A percentile compares a stretch with the other conserved stretches of the same genome.
Conservation (phyloP, 1,139 yeast genomes). For the Suhomyces guaymorum region DNA sequence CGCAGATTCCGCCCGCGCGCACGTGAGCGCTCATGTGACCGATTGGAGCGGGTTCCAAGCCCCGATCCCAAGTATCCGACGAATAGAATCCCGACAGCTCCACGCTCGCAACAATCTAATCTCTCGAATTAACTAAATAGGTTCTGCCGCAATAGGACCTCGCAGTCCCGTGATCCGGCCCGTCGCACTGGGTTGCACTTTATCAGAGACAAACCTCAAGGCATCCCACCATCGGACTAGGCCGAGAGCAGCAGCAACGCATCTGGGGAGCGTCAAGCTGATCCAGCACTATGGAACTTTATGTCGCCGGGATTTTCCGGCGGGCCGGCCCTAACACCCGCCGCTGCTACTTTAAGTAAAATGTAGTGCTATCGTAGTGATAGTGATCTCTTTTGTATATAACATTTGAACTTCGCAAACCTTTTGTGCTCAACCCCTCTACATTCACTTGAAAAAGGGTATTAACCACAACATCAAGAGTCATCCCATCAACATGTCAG, state of each 20-base stretch:
- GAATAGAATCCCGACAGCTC: neutral
- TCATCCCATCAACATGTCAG: slow-evolving; percentile 23
- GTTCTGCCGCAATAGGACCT: neutral
- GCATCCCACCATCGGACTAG: no score
- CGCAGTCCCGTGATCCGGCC: slow-evolving; percentile 12
- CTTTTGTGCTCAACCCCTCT: no score
- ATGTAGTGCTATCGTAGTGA: neutral
- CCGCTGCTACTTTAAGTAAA: neutral
- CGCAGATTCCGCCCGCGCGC: neutral
- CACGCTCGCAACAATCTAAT: slow-evolving; percentile 4
- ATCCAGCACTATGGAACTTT: neutral
- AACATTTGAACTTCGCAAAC: neutral
- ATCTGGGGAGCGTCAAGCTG: no score
- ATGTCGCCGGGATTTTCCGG: slow-evolving; percentile 5
- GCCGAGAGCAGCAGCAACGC: no score
- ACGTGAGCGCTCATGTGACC: neutral
- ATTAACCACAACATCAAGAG: no score
- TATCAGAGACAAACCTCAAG: no score
- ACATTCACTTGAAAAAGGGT: no score
- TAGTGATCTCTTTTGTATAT: neutral
- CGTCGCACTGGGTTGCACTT: slow-evolving; percentile 15
- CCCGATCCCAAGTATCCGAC: slow-evolving; percentile 1
- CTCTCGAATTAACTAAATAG: neutral
- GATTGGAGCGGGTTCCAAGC: neutral
- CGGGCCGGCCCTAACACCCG: slow-evolving; percentile 1